Evolutionary conservation across 371 early-diverging fungal genomes (phyloP), one percentile per base, ranked within the genome.

Genomic region (Mucor indicus): DNA sequence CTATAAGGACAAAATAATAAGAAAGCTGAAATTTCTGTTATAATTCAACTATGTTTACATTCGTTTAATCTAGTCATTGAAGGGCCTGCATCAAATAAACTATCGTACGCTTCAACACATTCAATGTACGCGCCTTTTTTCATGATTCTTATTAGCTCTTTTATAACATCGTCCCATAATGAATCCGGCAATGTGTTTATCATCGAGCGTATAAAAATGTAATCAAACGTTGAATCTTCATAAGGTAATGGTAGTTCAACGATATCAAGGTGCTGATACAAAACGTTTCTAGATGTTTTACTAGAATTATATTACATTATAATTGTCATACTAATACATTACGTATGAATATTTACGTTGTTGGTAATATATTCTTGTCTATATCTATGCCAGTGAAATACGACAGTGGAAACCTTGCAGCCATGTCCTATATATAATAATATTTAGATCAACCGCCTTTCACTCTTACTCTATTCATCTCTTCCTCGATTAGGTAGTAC

Each of bases 361-460:
- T 42, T 9, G 72, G 68, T 16, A 72, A 42, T 8, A 65, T 51
- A 43, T 60, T 60, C 38, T 68, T 72, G 35, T 72, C 69, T 19
- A 65, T 52, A 44, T 72, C 72, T 24, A 72, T 60, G 15, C 72
- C 72, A 22, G 62, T 72, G 32, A 72, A 72, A 53, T 72, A 63
- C 22, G 72, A 72, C 7, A 67, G 39, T 9, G 62, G 68, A 36
- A 60, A 72, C 25, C 46, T 48, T 4, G 47, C 45, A 10, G 72
- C 68, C 72, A 72, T 72, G 32, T 72, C 72, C 72, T 72, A 53
- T 12, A n/a, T n/a, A n/a, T n/a, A n/a, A n/a, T n/a, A n/a, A n/a
- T n/a, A n/a, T n/a, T n/a, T n/a, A n/a, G n/a, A n/a, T n/a, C n/a
- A n/a, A n/a, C n/a, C n/a, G n/a, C n/a, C 23, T 33, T 7, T 42